Conservation (phyloP, 768 basidiomycete species). For the Amylocystis lapponica region DNA sequence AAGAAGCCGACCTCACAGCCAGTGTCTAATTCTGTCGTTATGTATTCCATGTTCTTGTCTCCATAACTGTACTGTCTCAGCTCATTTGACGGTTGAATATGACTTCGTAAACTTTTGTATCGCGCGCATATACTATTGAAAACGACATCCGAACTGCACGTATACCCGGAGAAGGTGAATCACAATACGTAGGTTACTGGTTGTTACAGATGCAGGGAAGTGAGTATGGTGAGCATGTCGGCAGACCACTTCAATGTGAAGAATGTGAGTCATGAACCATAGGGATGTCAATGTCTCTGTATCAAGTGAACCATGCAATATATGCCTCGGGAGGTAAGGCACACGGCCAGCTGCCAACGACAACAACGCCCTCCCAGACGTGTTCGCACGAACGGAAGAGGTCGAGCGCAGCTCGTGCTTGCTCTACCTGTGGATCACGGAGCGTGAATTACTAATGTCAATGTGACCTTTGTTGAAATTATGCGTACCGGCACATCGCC, state of each 20-base stretch:
- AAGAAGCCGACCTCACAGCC: conserved; percentile 57
- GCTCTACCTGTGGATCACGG: conserved; percentile 34
- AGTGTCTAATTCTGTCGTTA: conserved; percentile 6
- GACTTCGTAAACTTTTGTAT: neutral
- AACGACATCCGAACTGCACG: too few species aligned
- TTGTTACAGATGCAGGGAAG: too few species aligned
- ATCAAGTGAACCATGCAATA: conserved; percentile 19
- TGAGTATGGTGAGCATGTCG: too few species aligned
- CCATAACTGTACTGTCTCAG: neutral
- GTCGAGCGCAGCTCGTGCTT: conserved; percentile 45
- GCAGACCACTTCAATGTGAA: too few species aligned
- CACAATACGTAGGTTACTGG: too few species aligned
- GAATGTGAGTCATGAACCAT: too few species aligned
- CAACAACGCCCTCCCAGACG: conserved; percentile 41
- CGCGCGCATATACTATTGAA: too few species aligned
- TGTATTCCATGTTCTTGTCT: too few species aligned
- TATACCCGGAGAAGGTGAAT: too few species aligned
- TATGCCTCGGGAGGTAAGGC: conserved; percentile 25
- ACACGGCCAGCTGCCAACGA: conserved; percentile 46
- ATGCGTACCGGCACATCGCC: conserved; percentile 36
- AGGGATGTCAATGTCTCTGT: too few species aligned
- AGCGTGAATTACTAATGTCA: neutral
- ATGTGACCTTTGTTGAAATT: neutral
- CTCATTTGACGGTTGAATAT: too few species aligned
- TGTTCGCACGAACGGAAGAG: conserved; percentile 46